These are phyloP conservation scores for Vaccinium macrocarpon DNA, from an alignment of 148 eudicot genomes.

Conservation along the genomic window DNA sequence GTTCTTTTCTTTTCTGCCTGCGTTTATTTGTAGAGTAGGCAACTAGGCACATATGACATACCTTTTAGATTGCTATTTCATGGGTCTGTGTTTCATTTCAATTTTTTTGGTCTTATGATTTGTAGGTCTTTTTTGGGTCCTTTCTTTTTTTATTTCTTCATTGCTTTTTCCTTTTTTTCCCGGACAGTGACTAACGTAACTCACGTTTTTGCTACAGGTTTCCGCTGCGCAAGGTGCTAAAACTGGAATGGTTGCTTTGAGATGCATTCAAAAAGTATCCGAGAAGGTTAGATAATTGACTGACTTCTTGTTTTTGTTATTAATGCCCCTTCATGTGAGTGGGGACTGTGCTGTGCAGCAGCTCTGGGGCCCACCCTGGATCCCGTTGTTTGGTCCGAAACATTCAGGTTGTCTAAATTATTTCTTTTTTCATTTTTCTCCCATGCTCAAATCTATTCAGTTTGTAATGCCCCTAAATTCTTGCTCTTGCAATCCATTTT, in stretches of 20 bases:
- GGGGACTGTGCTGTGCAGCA: too few relatives aligned
- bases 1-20: neutral
- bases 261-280: slow-evolving; percentile 86
- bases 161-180: slow-evolving; percentile 18
- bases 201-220: too few relatives aligned
- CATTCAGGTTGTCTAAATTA: too few relatives aligned
- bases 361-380: too few relatives aligned
- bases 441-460: too few relatives aligned
- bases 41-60: too few relatives aligned
- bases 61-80: neutral
- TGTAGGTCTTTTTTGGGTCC: neutral
- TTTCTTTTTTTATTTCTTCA: neutral
- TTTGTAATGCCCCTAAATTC: too few relatives aligned
- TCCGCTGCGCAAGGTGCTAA: too few relatives aligned
- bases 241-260: slow-evolving; percentile 37
- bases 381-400: too few relatives aligned
- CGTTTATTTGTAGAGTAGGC: neutral
- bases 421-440: too few relatives aligned
- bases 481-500: too few relatives aligned
- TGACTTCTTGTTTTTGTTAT: neutral
- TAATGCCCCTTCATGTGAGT: neutral
- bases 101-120: neutral
- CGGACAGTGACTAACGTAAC: too few relatives aligned
- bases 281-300: slow-evolving; percentile 59
- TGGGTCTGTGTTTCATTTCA: neutral